Evolutionary conservation across 768 basidiomycete genomes (phyloP), one percentile per base, ranked within the genome.

Genomic region (Leccinellum albellum): DNA sequence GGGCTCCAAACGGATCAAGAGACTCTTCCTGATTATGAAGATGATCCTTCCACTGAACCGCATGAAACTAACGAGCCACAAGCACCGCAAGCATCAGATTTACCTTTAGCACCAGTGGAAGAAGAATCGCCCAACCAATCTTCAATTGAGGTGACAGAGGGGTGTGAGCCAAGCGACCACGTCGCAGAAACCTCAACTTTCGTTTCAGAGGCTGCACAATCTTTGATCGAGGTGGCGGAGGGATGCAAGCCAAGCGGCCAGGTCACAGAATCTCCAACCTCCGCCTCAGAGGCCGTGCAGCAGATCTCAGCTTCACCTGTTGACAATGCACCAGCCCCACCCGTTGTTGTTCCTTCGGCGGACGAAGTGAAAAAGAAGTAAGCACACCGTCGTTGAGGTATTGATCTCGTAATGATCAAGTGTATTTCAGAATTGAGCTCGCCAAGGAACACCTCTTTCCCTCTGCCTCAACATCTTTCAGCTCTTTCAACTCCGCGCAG

Each of bases 1-100:
- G 85, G 84, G 15, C 63, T 80, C 20, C 68, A 78, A 50, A 58
- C 68, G 29, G 75, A 68, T 29, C 75, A 68, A 1, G 74, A 78
- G 24, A 66, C 59, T 0, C 76, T 88, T 24, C 73, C 81, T 8
- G 85, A 86, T 60, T 88, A 82, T 60, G 83, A 86, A 48, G 84
- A 83, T n/a, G 77, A 75, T 45, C 42, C 58, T 6, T 54, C 61
- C 50, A 53, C 62, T 14, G 65, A 67, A 29, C 35, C 47, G 7
- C 58, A 50, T 7, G 48, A 47, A 28, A 46, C 20, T 0, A 44
- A 60, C 21, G 53, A 57, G n/a, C 20, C 12, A 59, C 59, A 23
- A 15, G 37, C n/a, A 10, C 37, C 12, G 59, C 60, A 51, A 8
- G 61, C 56, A 24, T 52, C 56, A 3, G 63, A 58, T 48, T 10